Base-by-base conservation (phyloP, 2,329 filamentous ascomycete genomes). In the Colletotrichum chlorophyti region DNA sequence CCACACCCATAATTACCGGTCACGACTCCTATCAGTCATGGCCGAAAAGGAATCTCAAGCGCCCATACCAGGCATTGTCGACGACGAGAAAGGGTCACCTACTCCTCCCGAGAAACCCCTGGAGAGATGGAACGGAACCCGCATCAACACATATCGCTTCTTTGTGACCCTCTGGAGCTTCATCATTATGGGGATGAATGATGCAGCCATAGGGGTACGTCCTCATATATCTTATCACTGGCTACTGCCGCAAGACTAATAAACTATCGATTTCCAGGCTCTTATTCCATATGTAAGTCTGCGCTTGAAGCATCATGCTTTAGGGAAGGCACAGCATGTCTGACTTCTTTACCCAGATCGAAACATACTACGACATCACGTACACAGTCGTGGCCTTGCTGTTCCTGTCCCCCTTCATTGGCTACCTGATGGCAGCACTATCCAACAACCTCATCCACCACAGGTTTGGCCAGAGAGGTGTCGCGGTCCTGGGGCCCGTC, bases 181-280 rank as follows among this genome's bases (percentile, higher is more conserved):
- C 63, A 74, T 87, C 17, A 76, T 90, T 27, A 83, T 89, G 76
- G 89, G 89, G 6, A 81, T 87, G 74, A 89, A 89, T 65, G 89
- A 91, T 72, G 88, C 83, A 9, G 83, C 83, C 21, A 79, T 85
- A 40, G 87, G 87, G 37, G 84, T 85, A 75, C 69, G 79, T 77
- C 21, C 19, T 40, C 5, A 15, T 14, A 41, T 12, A 32, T n/a
- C 26, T 48, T 12, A 17, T 10, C 12, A 31, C 27, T 23, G 14
- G 40, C 26, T 24, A 45, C 45, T 19, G 1, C 15, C 21, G n/a
- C n/a, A n/a, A n/a, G n/a, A n/a, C n/a, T n/a, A n/a, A n/a, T n/a
- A n/a, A n/a, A 57, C 59, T 65, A 12, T 46, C 45, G 9, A 37
- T 41, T 41, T 69, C 50, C 47, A 82, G 76, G 76, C 80, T 38